Percentiles rank a stretch among this genome's conserved stretches.
phyloP scores from a whole-genome alignment of 179 eudicot genomes.

The Beta corolliflora region DNA sequence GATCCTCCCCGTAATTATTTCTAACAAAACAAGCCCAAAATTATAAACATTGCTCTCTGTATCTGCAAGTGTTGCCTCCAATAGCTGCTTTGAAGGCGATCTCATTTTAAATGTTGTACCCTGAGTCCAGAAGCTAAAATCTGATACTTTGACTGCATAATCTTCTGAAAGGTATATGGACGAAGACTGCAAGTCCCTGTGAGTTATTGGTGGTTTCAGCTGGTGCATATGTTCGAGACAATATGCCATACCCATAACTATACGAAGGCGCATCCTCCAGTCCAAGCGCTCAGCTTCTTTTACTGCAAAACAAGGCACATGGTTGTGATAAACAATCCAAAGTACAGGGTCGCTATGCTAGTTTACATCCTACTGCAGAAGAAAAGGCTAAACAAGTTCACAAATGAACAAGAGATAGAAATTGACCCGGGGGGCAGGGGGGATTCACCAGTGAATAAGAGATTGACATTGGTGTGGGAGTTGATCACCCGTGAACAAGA shows the following conservation, averaged over 20 bases:
- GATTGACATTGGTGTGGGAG: too few relatives aligned
- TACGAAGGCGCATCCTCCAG: slow-evolving; percentile 57
- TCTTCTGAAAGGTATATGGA: slow-evolving; percentile 76
- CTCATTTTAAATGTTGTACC: slow-evolving; percentile 38
- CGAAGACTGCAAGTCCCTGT: slow-evolving; percentile 59
- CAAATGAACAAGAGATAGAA: too few relatives aligned
- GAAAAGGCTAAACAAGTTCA: too few relatives aligned
- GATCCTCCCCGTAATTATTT: slow-evolving; percentile 64
- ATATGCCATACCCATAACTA: slow-evolving; percentile 56
- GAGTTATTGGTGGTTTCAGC: slow-evolving; percentile 50
- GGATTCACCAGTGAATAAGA: too few relatives aligned
- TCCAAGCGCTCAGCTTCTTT: slow-evolving; percentile 63
- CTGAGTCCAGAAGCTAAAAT: slow-evolving; percentile 63
- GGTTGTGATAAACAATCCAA: slow-evolving; percentile 13
- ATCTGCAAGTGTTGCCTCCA: slow-evolving; percentile 46
- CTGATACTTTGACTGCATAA: slow-evolving; percentile 93
- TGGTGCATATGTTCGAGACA: slow-evolving; percentile 63
- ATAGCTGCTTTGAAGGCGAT: slow-evolving; percentile 47
- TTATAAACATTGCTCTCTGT: slow-evolving; percentile 60
- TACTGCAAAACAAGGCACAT: slow-evolving; percentile 30
- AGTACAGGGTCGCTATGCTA: neutral
- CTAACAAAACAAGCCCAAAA: slow-evolving; percentile 68
- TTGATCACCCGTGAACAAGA: too few relatives aligned
- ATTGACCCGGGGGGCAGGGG: too few relatives aligned
- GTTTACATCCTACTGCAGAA: neutral